A percentile compares a stretch with the other conserved stretches of the same genome.
These are phyloP conservation scores for Lactarius quietus DNA, from an alignment of 768 basidiomycete species.

Conservation along the genomic window DNA sequence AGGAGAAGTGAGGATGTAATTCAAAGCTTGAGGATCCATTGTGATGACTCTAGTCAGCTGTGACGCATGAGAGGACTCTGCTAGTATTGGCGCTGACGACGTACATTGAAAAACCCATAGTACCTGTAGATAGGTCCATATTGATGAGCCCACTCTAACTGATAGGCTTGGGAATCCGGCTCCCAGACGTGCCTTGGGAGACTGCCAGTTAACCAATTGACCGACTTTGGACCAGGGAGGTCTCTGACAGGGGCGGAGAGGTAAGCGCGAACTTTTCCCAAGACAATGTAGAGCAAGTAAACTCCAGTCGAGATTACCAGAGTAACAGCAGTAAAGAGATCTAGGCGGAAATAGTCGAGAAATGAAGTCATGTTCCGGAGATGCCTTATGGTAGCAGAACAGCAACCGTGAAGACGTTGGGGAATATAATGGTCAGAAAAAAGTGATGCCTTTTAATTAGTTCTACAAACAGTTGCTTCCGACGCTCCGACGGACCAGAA, in stretches of 20 bases:
- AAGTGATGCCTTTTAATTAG: background rate
- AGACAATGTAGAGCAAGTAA: conserved; percentile 6
- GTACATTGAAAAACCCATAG: conserved; percentile 19
- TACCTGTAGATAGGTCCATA: conserved; percentile 17
- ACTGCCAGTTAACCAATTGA: conserved; percentile 20
- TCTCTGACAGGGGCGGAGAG: conserved; percentile 8
- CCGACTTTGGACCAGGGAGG: conserved; percentile 16
- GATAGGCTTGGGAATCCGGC: conserved; percentile 7
- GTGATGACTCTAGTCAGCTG: conserved; percentile 1
- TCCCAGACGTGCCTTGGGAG: conserved; percentile 10
- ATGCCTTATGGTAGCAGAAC: background rate
- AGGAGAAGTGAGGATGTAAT: conserved; percentile 13
- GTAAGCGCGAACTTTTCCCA: background rate
- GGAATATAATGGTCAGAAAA: background rate
- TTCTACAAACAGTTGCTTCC: background rate
- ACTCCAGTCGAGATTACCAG: background rate
- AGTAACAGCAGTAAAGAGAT: background rate
- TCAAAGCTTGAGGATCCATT: conserved; percentile 19
- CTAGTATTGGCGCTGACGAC: background rate
- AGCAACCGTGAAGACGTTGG: no score
- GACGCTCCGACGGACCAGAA: background rate
- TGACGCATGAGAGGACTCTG: background rate
- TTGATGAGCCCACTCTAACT: conserved; percentile 9
- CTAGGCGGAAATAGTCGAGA: no score
- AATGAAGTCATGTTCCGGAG: background rate